These are phyloP conservation scores for Yamadazyma triangularis DNA, from an alignment of 1,139 yeast genomes.

Conservation along the genomic window DNA sequence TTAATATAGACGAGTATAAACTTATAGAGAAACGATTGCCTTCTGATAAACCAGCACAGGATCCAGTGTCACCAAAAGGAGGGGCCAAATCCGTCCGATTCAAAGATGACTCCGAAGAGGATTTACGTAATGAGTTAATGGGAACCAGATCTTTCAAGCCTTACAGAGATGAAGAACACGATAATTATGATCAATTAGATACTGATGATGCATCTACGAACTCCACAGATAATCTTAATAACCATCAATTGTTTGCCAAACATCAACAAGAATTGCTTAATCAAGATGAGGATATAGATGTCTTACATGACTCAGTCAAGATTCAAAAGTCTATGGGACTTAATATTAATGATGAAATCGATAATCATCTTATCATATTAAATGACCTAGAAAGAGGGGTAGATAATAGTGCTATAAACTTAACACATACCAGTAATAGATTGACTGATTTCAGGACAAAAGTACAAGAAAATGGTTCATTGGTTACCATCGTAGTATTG, in stretches of 20 bases:
- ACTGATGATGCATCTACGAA: slow-evolving; percentile 4
- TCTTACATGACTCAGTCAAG: slow-evolving; percentile 55
- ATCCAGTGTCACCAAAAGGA: background rate
- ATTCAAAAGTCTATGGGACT: slow-evolving; percentile 65
- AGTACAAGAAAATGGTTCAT: slow-evolving; percentile 66
- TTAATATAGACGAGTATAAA: slow-evolving; percentile 35
- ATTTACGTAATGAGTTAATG: slow-evolving; percentile 13
- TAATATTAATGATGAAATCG: slow-evolving; percentile 62
- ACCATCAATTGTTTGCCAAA: slow-evolving; percentile 55
- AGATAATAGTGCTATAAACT: slow-evolving; percentile 48
- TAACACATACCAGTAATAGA: slow-evolving; percentile 52
- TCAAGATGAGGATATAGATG: slow-evolving; percentile 62
- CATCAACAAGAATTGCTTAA: slow-evolving; percentile 61
- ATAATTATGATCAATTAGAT: slow-evolving; percentile 5
- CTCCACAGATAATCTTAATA: slow-evolving; percentile 26
- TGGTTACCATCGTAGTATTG: slow-evolving; percentile 64
- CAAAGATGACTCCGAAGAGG: slow-evolving; percentile 18
- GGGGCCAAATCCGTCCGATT: slow-evolving; percentile 53
- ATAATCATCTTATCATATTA: slow-evolving; percentile 62
- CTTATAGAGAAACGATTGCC: slow-evolving; percentile 14
- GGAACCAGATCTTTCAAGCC: slow-evolving; percentile 27
- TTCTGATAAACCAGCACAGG: background rate
- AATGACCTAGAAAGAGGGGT: slow-evolving; percentile 69
- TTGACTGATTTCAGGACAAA: slow-evolving; percentile 51
- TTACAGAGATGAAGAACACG: slow-evolving; percentile 35